These are phyloP conservation scores for Dioszegia hungarica DNA, from an alignment of 768 basidiomycete genomes.

Conservation along the genomic window DNA sequence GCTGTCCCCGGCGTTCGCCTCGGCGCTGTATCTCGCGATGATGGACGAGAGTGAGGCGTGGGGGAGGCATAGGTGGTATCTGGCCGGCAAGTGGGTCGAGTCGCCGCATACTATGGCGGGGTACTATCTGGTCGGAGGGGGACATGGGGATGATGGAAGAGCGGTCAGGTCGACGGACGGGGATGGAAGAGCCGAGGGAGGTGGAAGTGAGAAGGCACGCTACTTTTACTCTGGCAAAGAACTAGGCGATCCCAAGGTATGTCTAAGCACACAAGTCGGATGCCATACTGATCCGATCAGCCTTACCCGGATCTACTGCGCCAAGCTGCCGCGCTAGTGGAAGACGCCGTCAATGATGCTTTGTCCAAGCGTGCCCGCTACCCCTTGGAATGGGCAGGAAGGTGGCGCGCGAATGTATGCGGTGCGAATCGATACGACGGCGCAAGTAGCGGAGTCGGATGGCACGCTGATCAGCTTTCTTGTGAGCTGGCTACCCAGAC, in stretches of 20 bases:
- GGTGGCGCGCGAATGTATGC: conserved; percentile 45
- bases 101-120: conserved; percentile 36
- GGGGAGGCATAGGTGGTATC: conserved; percentile 36
- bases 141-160: neutral
- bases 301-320: conserved; percentile 27
- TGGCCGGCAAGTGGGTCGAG: conserved; percentile 41
- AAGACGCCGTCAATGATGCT: conserved; percentile 41
- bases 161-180: conserved; percentile 2
- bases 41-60: conserved; percentile 42
- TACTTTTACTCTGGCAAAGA: conserved; percentile 33
- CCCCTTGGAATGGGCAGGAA: conserved; percentile 40
- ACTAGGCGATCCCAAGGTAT: conserved; percentile 10
- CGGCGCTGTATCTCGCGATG: conserved; percentile 42
- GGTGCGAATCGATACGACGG: conserved; percentile 49
- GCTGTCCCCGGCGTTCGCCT: conserved; percentile 37
- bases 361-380: conserved; percentile 25
- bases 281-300: conserved; percentile 12
- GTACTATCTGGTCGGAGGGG: conserved; percentile 8
- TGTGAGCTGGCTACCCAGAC: conserved; percentile 25
- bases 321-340: conserved; percentile 40
- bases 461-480: conserved; percentile 49
- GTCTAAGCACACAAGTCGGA: neutral
- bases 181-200: neutral
- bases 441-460: conserved; percentile 44
- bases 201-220: conserved; percentile 4